Conservation (phyloP, 352 stramenopile genomes). For the Phytophthora nicotianae region DNA sequence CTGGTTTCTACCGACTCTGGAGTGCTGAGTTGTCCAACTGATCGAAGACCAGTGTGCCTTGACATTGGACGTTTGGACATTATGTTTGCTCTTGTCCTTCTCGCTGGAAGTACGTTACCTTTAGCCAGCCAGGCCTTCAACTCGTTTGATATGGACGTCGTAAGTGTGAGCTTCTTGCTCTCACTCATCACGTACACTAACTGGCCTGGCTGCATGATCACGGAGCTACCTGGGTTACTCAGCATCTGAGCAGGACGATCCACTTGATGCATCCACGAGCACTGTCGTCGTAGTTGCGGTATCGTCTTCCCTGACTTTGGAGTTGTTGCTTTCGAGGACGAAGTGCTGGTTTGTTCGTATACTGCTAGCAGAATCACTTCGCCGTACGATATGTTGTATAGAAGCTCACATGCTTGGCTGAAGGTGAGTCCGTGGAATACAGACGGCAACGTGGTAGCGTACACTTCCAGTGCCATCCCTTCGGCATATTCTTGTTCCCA, state of each 20-base stretch:
- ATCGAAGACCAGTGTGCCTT: not conserved
- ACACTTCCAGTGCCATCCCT: constrained; percentile 62
- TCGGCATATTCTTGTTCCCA: constrained; percentile 66
- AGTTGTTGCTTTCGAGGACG: not conserved
- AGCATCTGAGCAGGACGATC: constrained; percentile 34
- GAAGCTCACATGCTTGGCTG: constrained; percentile 50
- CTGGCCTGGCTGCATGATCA: constrained; percentile 47
- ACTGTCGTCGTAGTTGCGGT: constrained; percentile 20
- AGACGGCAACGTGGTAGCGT: constrained; percentile 50
- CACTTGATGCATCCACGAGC: constrained; percentile 25
- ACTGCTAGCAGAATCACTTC: constrained; percentile 64
- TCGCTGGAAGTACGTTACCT: constrained; percentile 47
- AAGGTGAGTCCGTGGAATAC: constrained; percentile 60
- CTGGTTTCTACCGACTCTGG: constrained; percentile 12
- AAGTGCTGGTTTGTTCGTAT: constrained; percentile 30
- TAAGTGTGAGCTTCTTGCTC: constrained; percentile 62
- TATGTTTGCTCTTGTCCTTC: constrained; percentile 1
- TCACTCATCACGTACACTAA: constrained; percentile 76
- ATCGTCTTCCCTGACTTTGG: not conserved
- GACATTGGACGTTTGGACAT: constrained; percentile 7
- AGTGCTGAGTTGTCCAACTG: not conserved
- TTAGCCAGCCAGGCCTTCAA: constrained; percentile 49
- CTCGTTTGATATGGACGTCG: constrained; percentile 44
- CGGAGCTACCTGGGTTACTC: constrained; percentile 57
- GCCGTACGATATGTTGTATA: constrained; percentile 65